phyloP scores from a whole-genome alignment of 2,329 filamentous ascomycete species.

The Calonectria pauciramosa region DNA sequence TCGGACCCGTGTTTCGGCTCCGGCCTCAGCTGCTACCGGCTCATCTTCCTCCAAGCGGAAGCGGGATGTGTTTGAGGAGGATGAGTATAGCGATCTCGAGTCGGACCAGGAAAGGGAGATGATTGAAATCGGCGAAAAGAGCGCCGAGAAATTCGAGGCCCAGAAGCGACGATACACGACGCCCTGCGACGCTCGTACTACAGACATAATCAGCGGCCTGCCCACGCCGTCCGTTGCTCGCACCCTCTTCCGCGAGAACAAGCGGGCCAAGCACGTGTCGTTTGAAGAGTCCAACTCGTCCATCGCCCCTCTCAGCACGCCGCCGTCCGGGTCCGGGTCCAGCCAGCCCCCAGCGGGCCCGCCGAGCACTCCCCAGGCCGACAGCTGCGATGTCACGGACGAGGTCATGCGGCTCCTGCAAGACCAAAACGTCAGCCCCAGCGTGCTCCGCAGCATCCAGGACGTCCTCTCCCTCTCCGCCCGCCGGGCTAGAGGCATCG shows the following conservation, averaged over 20 bases:
- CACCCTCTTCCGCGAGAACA: constrained; percentile 51
- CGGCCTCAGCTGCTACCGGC: background rate
- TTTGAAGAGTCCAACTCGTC: constrained; percentile 42
- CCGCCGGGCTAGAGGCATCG: constrained; percentile 71
- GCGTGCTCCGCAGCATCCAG: constrained; percentile 55
- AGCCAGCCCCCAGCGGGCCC: constrained; percentile 21
- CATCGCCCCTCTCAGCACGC: constrained; percentile 30
- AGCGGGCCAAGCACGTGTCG: constrained; percentile 50
- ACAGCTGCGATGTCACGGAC: constrained; percentile 54
- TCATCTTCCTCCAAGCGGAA: constrained; percentile 48
- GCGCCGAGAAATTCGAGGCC: constrained; percentile 44
- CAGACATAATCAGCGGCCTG: constrained; percentile 43
- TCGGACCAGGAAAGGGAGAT: constrained; percentile 58
- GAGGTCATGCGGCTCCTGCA: constrained; percentile 66
- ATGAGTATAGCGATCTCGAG: constrained; percentile 51
- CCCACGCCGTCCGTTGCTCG: constrained; percentile 54
- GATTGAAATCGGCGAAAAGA: constrained; percentile 52
- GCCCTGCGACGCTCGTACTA: constrained; percentile 40
- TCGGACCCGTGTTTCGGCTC: constrained; percentile 1
- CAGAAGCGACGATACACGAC: constrained; percentile 41
- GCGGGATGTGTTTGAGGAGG: constrained; percentile 44
- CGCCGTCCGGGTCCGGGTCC: constrained; percentile 21
- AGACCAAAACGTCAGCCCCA: constrained; percentile 55
- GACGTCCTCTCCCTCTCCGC: constrained; percentile 67
- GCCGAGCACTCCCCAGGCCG: constrained; percentile 32